phyloP scores from a whole-genome alignment of 2,329 filamentous ascomycete genomes.

The Sclerotinia sclerotiorum region DNA sequence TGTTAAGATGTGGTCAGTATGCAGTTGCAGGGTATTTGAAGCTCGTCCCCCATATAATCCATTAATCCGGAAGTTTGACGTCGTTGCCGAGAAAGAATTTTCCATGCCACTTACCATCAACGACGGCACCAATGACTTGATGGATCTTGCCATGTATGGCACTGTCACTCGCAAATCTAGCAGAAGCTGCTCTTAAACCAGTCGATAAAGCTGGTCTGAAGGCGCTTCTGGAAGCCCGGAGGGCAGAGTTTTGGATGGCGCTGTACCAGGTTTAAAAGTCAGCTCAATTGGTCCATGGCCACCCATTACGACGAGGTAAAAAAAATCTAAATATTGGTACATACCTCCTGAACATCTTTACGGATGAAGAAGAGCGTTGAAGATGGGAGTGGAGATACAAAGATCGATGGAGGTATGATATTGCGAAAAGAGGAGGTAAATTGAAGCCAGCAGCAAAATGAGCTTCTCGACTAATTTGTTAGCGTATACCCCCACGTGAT shows the following conservation, averaged over 20 bases:
- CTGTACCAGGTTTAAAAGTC: constrained; percentile 48
- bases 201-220: constrained; percentile 57
- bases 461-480: constrained; percentile 42
- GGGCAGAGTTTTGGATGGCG: constrained; percentile 66
- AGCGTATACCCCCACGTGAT: constrained; percentile 25
- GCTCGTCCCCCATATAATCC: constrained; percentile 23
- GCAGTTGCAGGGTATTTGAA: constrained; percentile 25
- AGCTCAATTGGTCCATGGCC: constrained; percentile 49
- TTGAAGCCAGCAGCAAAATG: constrained; percentile 29
- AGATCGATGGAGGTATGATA: constrained; percentile 45
- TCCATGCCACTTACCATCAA: constrained; percentile 73
- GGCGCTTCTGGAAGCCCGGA: constrained; percentile 58
- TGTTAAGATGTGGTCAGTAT: constrained; percentile 47
- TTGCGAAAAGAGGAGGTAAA: constrained; percentile 24
- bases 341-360: constrained; percentile 83
- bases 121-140: constrained; percentile 97
- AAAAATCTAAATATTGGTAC: constrained; percentile 44
- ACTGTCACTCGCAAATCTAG: constrained; percentile 54
- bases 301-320: constrained; percentile 24
- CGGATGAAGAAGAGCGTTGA: constrained; percentile 66
- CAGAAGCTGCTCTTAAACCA: constrained; percentile 53
- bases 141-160: constrained; percentile 67
- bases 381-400: constrained; percentile 57
- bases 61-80: constrained; percentile 34
- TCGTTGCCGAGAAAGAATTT: constrained; percentile 42